These are phyloP conservation scores for Gracilariopsis chorda DNA, from an alignment of 23 red algal species.

Conservation along the genomic window DNA sequence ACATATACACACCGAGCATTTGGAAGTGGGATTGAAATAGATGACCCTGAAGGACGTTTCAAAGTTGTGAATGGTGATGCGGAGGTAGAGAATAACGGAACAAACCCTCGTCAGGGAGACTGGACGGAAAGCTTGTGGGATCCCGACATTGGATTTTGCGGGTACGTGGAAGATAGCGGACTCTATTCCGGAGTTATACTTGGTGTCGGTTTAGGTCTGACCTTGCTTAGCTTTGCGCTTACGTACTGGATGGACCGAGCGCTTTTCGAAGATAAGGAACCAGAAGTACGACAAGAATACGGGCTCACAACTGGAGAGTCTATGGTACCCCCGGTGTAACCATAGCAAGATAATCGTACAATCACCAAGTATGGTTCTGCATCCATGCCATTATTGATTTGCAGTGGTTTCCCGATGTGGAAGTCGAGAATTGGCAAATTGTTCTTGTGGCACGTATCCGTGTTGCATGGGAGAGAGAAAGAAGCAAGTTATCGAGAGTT, in stretches of 20 bases:
- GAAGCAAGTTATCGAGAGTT: neutral
- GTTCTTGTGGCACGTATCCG: neutral
- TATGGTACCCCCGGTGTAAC: neutral
- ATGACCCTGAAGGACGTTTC: neutral
- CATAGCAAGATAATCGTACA: neutral
- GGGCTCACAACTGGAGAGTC: neutral
- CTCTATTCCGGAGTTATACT: conserved; percentile 37
- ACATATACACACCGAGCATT: conserved; percentile 63
- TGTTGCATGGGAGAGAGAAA: neutral
- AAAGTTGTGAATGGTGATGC: neutral
- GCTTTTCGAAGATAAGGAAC: neutral
- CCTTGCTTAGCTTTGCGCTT: conserved; percentile 19
- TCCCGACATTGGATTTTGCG: conserved; percentile 54
- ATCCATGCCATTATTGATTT: neutral
- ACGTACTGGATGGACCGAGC: conserved; percentile 12
- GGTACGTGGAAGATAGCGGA: conserved; percentile 41
- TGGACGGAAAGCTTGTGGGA: conserved; percentile 78
- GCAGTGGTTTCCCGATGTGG: neutral
- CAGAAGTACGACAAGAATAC: neutral
- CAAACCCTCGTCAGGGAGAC: neutral
- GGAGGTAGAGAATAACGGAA: neutral
- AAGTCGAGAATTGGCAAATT: neutral
- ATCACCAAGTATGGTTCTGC: neutral
- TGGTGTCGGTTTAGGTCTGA: conserved; percentile 33
- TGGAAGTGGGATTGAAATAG: conserved; percentile 37